phyloP scores from a whole-genome alignment of 129 eudicot genomes.

The Flaveria brownii region DNA sequence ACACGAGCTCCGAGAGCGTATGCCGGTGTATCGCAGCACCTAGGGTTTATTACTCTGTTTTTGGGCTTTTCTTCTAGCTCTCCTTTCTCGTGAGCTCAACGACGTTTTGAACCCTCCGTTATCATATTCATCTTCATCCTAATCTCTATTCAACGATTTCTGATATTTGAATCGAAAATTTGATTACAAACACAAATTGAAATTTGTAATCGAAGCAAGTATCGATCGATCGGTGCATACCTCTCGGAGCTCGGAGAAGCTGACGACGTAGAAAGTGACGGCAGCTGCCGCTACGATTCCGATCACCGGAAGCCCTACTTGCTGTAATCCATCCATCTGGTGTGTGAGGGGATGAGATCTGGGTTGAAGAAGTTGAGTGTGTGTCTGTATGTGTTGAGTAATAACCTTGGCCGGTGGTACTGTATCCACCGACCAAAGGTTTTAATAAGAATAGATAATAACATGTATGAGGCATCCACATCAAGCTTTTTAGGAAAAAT shows the following conservation, averaged over 20 bases:
- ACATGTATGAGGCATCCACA: too few species aligned
- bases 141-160: conserved; percentile 72
- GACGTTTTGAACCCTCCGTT: conserved; percentile 53
- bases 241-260: conserved; percentile 87
- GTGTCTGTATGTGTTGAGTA: too few species aligned
- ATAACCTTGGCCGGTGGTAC: too few species aligned
- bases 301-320: conserved; percentile 63
- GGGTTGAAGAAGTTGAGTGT: too few species aligned
- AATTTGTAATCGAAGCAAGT: background rate
- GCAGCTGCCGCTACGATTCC: conserved; percentile 92
- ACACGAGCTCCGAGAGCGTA: too few species aligned
- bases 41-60: conserved; percentile 54
- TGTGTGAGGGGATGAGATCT: too few species aligned
- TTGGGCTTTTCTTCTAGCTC: conserved; percentile 67
- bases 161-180: conserved; percentile 24
- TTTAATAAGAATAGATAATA: too few species aligned
- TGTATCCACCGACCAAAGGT: too few species aligned
- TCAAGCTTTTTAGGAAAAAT: too few species aligned
- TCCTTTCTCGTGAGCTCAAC: conserved; percentile 71
- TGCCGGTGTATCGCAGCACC: too few species aligned
- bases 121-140: conserved; percentile 56
- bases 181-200: background rate
- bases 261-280: conserved; percentile 83
- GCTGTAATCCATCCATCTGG: too few species aligned
- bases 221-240: conserved; percentile 29